Evolutionary conservation across 495 filamentous ascomycete species (phyloP).

Genomic region (Penicillium egyptiacum): DNA sequence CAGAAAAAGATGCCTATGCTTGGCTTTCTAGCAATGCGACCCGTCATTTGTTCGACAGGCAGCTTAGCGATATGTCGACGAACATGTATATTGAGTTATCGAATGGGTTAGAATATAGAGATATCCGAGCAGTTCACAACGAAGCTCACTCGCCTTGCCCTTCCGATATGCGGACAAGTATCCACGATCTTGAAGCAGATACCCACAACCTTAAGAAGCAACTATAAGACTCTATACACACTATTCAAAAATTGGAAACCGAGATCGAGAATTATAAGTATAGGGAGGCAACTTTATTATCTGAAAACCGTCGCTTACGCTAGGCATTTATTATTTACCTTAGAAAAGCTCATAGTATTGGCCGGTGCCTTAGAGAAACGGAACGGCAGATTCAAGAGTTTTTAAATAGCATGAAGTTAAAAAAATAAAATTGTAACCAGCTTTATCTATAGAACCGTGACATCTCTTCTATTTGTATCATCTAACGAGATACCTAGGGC

Average conservation of each 20-base stretch:
- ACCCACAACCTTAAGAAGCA: neutral
- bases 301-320: slow-evolving; percentile 3
- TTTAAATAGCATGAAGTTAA: slow-evolving; percentile 4
- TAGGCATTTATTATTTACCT: slow-evolving; percentile 1
- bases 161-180: neutral
- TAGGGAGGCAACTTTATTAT: slow-evolving; percentile 1
- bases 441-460: slow-evolving; percentile 5
- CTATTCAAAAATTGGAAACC: slow-evolving; percentile 4
- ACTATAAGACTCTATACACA: neutral
- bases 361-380: slow-evolving; percentile 2
- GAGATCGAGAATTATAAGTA: neutral
- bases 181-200: neutral
- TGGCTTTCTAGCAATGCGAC: neutral
- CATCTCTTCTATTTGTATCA: slow-evolving; percentile 7
- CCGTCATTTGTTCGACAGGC: neutral
- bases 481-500: slow-evolving; percentile 9
- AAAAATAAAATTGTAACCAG: slow-evolving; percentile 1
- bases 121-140: neutral
- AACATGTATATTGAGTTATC: slow-evolving; percentile 10
- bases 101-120: neutral
- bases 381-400: slow-evolving; percentile 2
- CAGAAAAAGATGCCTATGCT: slow-evolving; percentile 3
- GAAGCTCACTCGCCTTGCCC: too few relatives aligned
- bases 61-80: slow-evolving; percentile 7
- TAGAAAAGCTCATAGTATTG: neutral